Conservation (phyloP, 2,329 filamentous ascomycete species). For the Rhynchosporium agropyri region DNA sequence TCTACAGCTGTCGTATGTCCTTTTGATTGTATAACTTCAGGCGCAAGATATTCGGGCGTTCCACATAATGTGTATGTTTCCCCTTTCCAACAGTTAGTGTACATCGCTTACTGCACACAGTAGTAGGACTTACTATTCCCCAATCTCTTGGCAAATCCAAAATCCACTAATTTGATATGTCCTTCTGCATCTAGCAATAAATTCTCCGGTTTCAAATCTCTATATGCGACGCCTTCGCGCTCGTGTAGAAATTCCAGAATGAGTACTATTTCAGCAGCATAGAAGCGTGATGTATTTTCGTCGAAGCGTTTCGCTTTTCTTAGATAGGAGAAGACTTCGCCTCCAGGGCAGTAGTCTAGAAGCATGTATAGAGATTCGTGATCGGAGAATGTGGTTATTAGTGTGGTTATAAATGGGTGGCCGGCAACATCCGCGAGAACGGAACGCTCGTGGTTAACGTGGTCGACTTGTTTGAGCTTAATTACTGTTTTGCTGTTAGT, state of each 20-base stretch:
- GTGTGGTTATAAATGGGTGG: constrained; percentile 80
- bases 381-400: constrained; percentile 80
- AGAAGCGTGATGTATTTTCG: constrained; percentile 77
- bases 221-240: constrained; percentile 76
- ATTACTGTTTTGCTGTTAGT: constrained; percentile 56
- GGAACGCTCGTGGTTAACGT: constrained; percentile 80
- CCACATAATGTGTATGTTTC: constrained; percentile 85
- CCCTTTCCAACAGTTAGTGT: constrained; percentile 43
- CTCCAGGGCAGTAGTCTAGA: constrained; percentile 80
- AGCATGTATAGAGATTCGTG: constrained; percentile 79
- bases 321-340: constrained; percentile 83
- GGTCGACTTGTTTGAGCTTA: constrained; percentile 82
- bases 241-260: constrained; percentile 83
- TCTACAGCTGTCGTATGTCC: constrained; percentile 77
- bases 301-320: constrained; percentile 78
- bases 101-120: background rate
- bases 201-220: constrained; percentile 83
- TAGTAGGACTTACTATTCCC: constrained; percentile 53
- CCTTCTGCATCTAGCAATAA: constrained; percentile 75
- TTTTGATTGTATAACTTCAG: constrained; percentile 83
- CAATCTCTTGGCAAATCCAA: constrained; percentile 81
- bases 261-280: constrained; percentile 80
- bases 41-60: constrained; percentile 81
- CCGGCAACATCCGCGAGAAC: constrained; percentile 77
- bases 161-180: constrained; percentile 82